Evolutionary conservation across 208 protist species (phyloP).

Genomic region (Leishmania guyanensis): DNA sequence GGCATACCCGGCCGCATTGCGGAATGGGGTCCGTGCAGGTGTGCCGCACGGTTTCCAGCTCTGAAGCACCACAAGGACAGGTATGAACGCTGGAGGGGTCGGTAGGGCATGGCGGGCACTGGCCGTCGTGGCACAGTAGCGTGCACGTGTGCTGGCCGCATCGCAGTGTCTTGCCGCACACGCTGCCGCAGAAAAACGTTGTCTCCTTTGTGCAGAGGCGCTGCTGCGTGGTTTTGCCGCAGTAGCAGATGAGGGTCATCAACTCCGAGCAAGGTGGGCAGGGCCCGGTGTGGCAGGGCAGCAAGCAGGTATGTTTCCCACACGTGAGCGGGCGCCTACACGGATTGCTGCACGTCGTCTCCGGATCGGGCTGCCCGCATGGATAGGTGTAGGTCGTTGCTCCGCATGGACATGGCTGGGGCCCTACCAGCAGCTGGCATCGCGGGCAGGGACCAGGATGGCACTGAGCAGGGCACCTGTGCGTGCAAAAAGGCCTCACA

Average conservation of each 20-base stretch:
- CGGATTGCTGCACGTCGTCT: slow-evolving; percentile 51
- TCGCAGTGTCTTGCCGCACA: slow-evolving; percentile 51
- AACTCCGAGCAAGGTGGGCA: slow-evolving; percentile 45
- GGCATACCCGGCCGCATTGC: slow-evolving; percentile 57
- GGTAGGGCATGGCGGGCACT: slow-evolving; percentile 56
- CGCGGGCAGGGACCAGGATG: slow-evolving; percentile 72
- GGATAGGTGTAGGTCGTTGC: slow-evolving; percentile 63
- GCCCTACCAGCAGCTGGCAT: slow-evolving; percentile 50
- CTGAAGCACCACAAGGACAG: slow-evolving; percentile 60
- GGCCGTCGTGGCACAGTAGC: slow-evolving; percentile 59
- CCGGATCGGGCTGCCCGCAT: slow-evolving; percentile 64
- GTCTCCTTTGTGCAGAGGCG: slow-evolving; percentile 41
- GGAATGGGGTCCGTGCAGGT: slow-evolving; percentile 73
- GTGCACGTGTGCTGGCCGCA: slow-evolving; percentile 66
- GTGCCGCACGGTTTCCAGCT: slow-evolving; percentile 26
- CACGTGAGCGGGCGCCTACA: slow-evolving; percentile 60
- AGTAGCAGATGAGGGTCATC: slow-evolving; percentile 39
- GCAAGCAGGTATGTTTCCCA: slow-evolving; percentile 49
- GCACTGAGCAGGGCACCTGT: slow-evolving; percentile 64
- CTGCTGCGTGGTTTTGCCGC: slow-evolving; percentile 32
- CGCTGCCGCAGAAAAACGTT: slow-evolving; percentile 49
- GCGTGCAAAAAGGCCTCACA: slow-evolving; percentile 41
- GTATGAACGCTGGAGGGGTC: slow-evolving; percentile 54
- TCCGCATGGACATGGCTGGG: slow-evolving; percentile 61
- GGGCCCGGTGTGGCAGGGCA: slow-evolving; percentile 51